These are phyloP conservation scores for Fusarium siculi DNA, from an alignment of 2,329 filamentous ascomycete species.

Conservation along the genomic window DNA sequence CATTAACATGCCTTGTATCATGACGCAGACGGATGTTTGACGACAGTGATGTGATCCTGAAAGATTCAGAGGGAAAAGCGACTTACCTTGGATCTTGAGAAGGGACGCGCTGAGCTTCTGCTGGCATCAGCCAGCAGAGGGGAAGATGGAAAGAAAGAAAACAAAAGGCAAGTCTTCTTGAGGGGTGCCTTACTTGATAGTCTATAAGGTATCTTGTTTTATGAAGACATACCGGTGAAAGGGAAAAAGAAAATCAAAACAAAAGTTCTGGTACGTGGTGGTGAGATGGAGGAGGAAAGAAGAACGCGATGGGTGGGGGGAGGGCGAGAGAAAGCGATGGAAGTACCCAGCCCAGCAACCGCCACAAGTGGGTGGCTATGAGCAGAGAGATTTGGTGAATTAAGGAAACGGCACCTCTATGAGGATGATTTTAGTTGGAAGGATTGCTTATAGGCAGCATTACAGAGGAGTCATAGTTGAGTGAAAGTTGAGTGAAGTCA, in stretches of 20 bases:
- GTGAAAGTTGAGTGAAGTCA: not conserved
- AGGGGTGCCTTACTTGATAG: not conserved
- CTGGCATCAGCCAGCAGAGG: not conserved
- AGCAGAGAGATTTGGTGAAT: not conserved
- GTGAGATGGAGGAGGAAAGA: not conserved
- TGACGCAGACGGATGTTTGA: not conserved
- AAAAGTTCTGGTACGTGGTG: not conserved
- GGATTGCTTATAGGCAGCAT: not conserved
- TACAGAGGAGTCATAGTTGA: not conserved
- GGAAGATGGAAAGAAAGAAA: not conserved
- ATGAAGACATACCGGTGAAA: not conserved
- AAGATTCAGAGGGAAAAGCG: not conserved
- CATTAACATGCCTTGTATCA: not conserved
- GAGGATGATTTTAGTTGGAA: not conserved
- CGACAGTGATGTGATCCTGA: no score
- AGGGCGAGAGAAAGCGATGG: not conserved
- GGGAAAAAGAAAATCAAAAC: not conserved
- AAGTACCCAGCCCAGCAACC: not conserved
- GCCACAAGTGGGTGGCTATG: not conserved
- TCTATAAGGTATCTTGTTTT: not conserved
- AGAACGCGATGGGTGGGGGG: not conserved
- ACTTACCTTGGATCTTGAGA: not conserved
- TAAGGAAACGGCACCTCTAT: not conserved
- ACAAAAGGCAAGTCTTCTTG: not conserved
- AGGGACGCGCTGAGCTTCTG: not conserved